Conservation (phyloP, 2,329 filamentous ascomycete genomes). For the Myriosclerotinia duriaeana region DNA sequence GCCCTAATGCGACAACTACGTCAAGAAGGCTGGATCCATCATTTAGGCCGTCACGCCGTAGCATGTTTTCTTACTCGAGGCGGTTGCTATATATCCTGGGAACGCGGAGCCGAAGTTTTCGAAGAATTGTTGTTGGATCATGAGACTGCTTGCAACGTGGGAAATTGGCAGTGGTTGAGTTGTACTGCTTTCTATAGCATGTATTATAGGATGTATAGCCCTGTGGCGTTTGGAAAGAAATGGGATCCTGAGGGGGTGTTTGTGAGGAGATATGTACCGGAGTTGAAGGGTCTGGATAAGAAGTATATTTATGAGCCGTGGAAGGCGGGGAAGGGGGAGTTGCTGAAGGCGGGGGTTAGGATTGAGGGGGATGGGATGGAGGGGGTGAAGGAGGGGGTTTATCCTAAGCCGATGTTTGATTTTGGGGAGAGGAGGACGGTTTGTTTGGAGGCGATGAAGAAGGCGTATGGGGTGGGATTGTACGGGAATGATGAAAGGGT, state of each 20-base stretch:
- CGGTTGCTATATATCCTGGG: conserved; percentile 77
- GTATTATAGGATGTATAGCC: conserved; percentile 69
- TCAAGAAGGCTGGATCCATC: conserved; percentile 76
- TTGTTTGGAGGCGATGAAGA: conserved; percentile 69
- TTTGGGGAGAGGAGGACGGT: conserved; percentile 61
- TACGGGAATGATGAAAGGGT: conserved; percentile 63
- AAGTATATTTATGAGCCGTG: conserved; percentile 80
- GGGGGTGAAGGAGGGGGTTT: conserved; percentile 49
- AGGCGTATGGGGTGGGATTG: conserved; percentile 63
- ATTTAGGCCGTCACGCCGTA: conserved; percentile 73
- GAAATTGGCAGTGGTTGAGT: conserved; percentile 77
- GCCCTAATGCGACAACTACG: conserved; percentile 74
- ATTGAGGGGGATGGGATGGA: conserved; percentile 55
- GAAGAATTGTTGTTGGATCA: conserved; percentile 75
- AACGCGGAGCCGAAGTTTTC: conserved; percentile 75
- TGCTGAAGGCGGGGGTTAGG: conserved; percentile 65
- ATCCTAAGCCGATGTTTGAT: conserved; percentile 78
- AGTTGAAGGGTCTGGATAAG: conserved; percentile 58
- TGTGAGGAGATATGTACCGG: conserved; percentile 65
- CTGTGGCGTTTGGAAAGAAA: conserved; percentile 70
- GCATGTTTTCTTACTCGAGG: conserved; percentile 79
- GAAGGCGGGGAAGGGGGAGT: conserved; percentile 67
- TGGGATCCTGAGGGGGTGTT: conserved; percentile 70
- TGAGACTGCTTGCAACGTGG: conserved; percentile 69
- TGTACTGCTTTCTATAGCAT: conserved; percentile 75